phyloP scores from a whole-genome alignment of 2,329 filamentous ascomycete species.

The Pestalotiopsis sp. region DNA sequence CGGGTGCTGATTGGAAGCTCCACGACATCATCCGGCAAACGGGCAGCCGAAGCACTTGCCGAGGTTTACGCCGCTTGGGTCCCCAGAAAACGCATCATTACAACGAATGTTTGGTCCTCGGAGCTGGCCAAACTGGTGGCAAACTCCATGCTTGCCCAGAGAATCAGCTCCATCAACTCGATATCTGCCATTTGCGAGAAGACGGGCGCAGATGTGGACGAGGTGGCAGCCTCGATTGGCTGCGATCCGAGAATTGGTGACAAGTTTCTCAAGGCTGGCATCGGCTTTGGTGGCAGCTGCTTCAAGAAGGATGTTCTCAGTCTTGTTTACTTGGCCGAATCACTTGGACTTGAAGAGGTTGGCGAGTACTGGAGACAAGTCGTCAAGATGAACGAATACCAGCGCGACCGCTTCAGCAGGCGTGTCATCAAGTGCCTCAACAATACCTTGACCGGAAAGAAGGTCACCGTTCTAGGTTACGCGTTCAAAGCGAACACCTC shows the following conservation, averaged over 20 bases:
- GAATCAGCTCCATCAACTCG: conserved; percentile 80
- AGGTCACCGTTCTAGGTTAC: conserved; percentile 72
- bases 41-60: conserved; percentile 65
- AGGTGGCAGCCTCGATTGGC: conserved; percentile 69
- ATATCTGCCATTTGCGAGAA: conserved; percentile 79
- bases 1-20: conserved; percentile 75
- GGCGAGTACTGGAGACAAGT: conserved; percentile 76
- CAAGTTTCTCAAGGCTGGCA: conserved; percentile 72
- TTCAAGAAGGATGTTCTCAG: conserved; percentile 81
- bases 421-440: conserved; percentile 68
- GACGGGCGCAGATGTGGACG: conserved; percentile 74
- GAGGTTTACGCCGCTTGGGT: conserved; percentile 74
- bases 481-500: conserved; percentile 81
- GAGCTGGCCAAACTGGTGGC: conserved; percentile 79
- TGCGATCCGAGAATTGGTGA: conserved; percentile 72
- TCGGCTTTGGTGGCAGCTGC: conserved; percentile 80
- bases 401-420: conserved; percentile 68
- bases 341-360: conserved; percentile 69
- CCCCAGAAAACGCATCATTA: conserved; percentile 65
- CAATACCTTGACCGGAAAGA: conserved; percentile 70
- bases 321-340: conserved; percentile 73
- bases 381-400: conserved; percentile 75
- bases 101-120: conserved; percentile 75
- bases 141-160: conserved; percentile 79
- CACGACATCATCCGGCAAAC: conserved; percentile 58